Base-by-base conservation (phyloP, 176 grass and related monocot species). In the Bonia amplexicaulis region DNA sequence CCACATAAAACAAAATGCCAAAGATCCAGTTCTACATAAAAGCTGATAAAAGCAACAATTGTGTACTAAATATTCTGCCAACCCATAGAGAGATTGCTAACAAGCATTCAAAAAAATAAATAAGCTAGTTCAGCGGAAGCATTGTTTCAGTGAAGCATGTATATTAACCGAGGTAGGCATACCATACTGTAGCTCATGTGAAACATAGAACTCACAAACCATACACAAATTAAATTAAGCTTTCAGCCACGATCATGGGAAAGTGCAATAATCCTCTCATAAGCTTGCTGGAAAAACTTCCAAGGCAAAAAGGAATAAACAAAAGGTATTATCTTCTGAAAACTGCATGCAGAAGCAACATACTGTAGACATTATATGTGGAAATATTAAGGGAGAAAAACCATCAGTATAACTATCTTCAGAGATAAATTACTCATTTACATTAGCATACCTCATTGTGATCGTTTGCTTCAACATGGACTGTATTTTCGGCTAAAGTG, bases 381-480 rank as follows among this genome's bases (percentile, higher is more conserved):
- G 27, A 80, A 63, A 68, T 46, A 44, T 13, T 26, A 54, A 71
- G 25, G 13, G 19, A 73, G 2, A 82, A 66, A 78, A 45, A 20
- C 17, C 23, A 79, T 66, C 25, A 81, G 40, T 39, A 57, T 52
- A 66, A 73, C 59, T 62, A 78, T 80, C 39, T 41, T 63, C 22
- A 48, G 49, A 67, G 76, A 40, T 67, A 29, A 20, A 80, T 48
- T 68, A 65, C 8, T 73, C 40, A 73, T 80, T 52, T 45, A 16
- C 44, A 33, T 53, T 74, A 79, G 20, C 41, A 78, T 87, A 99
- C 93, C 96, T 94, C 82, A 55, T 82, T 86, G 25, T 96, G 89
- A 82, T 27, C 73, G 7, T 94, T 94, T 68, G 88, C 67, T 83
- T 88, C 41, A 49, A 99, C 86, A 67, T 82, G 77, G 72, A 96